Evolutionary conservation across 1,139 yeast genomes (phyloP), one percentile per base, ranked within the genome.

Genomic region (Kurtzmaniella quercitrusa): DNA sequence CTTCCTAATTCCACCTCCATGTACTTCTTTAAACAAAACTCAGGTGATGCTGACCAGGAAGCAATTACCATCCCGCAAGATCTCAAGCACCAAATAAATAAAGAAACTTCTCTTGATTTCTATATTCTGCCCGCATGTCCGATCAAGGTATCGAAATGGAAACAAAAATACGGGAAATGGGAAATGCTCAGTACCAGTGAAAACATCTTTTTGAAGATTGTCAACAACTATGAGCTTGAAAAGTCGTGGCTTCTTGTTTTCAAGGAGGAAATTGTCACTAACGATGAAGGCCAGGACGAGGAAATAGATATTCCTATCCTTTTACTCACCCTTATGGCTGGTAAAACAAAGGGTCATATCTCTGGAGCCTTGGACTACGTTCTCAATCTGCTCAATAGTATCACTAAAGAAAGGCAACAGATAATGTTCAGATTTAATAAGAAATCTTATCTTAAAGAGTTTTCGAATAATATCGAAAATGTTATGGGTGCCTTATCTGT

Each of bases 1-100:
- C 62, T 72, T 48, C 77, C 77, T 3, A 66, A 74, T 1, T 70
- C 77, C 2, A 68, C 76, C 0, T 70, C 77, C 0, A 65, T 63
- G 17, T 60, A 68, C 42, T 71, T 70, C 50, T 71, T 71, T 58
- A 68, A 68, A 43, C 68, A 60, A n/a, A 55, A 59, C 40, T 34
- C 43, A 17, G 40, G 21, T 2, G 29, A 31, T 16, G 38, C 19
- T 8, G 47, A 49, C 33, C 64, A 59, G 43, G 55, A 50, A 16
- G 55, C 48, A 2, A 53, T 70, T 45, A 16, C 16, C 6, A 66
- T 73, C 40, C 74, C 77, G 2, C 64, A 62, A 29, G 56, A 58
- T 1, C 59, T 72, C 48, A 73, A 73, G 50, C 66, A 66, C 45
- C 44, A 55, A 11, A 70, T 72, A 49, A 73, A 73, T 50, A 62